A percentile compares a stretch with the other conserved stretches of the same genome.
Evolutionary conservation across 805 yeast species (phyloP).

Genomic region (Saccharomyces eubayanus): DNA sequence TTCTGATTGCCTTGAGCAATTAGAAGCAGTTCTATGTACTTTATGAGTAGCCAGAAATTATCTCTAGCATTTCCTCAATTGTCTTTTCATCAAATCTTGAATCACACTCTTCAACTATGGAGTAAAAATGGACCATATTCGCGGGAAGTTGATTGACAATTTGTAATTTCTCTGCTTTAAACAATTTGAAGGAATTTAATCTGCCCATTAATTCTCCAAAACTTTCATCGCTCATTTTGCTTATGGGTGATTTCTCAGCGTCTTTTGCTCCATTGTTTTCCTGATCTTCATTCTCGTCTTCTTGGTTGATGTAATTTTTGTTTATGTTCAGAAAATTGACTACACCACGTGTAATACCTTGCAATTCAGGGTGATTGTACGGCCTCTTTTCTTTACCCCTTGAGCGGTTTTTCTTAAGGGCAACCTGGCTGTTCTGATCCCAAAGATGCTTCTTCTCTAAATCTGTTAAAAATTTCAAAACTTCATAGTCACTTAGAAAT

Average conservation of each 20-base stretch:
- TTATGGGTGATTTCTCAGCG: conserved; percentile 17
- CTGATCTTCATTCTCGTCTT: conserved; percentile 12
- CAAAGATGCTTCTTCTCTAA: conserved; percentile 34
- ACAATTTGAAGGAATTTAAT: conserved; percentile 42
- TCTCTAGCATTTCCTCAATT: conserved; percentile 48
- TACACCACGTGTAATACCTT: conserved; percentile 30
- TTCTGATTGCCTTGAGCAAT: background rate
- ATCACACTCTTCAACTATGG: conserved; percentile 89
- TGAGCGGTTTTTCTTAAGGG: conserved; percentile 14
- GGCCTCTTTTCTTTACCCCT: conserved; percentile 23
- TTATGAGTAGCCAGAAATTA: conserved; percentile 37
- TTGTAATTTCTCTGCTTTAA: conserved; percentile 78
- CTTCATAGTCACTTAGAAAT: conserved; percentile 52
- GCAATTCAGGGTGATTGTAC: conserved; percentile 31
- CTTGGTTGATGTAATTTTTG: conserved; percentile 15
- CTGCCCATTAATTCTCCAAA: conserved; percentile 26
- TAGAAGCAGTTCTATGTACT: background rate
- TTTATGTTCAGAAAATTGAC: conserved; percentile 19
- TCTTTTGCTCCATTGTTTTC: conserved; percentile 9
- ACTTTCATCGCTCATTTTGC: conserved; percentile 23
- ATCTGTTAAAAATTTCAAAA: conserved; percentile 39
- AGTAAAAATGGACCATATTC: conserved; percentile 66
- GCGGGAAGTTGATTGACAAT: conserved; percentile 74
- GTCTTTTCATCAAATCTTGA: conserved; percentile 66
- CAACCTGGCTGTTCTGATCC: conserved; percentile 19